Evolutionary conservation across 2,329 filamentous ascomycete genomes (phyloP).

Genomic region (Cytospora piceae): DNA sequence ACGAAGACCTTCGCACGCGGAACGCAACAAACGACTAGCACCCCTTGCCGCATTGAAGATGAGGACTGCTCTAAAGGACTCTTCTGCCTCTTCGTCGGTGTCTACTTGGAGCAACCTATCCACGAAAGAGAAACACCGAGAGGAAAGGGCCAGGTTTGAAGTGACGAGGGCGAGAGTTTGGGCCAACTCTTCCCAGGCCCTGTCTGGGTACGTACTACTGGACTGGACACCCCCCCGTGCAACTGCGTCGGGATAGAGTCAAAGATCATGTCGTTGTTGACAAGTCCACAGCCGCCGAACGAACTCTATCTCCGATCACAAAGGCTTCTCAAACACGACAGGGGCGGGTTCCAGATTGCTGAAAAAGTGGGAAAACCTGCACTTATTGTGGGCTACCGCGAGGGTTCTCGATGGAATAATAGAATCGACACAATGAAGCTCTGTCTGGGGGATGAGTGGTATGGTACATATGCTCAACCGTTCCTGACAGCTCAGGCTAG

Average conservation of each 20-base stretch:
- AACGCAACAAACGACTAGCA: not conserved
- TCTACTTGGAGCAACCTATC: not conserved
- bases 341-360: not conserved
- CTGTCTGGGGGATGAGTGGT: conserved; percentile 14
- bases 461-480: conserved; percentile 10
- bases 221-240: not conserved
- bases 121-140: not conserved
- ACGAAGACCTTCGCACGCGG: not conserved
- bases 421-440: conserved; percentile 9
- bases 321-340: not conserved
- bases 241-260: not conserved
- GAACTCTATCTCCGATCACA: conserved; percentile 4
- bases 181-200: not conserved
- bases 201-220: not conserved
- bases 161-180: not conserved
- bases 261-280: not conserved
- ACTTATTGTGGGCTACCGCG: conserved; percentile 14
- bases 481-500: conserved; percentile 12
- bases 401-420: not conserved
- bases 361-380: not conserved
- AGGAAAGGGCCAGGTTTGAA: not conserved
- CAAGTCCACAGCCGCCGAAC: conserved; percentile 1
- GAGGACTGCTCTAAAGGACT: not conserved
- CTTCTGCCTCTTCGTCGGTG: not conserved
- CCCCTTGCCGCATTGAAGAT: not conserved